Base-by-base conservation (phyloP, 2,329 filamentous ascomycete species). In the Penicillium sp. region DNA sequence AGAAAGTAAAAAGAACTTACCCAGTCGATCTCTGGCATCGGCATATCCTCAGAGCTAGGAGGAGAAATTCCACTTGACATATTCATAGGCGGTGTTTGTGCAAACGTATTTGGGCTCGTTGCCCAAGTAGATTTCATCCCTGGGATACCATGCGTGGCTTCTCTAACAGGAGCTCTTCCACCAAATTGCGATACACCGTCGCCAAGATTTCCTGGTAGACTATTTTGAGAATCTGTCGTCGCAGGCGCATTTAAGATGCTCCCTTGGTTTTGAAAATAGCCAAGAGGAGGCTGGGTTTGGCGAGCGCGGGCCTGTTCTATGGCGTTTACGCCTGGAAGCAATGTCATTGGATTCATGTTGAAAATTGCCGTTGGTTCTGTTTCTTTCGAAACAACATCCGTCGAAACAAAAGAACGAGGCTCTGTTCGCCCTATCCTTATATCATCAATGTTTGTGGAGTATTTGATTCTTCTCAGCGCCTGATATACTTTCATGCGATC, bases 11-110 rank as follows among this genome's bases (percentile, higher is more conserved):
- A 43, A 20, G 40, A 21, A 77, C 83, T 74, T 71, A 87, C 85
- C 85, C 85, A 88, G 62, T 89, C 84, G 61, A 88, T 83, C 56
- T 83, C 82, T 42, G 83, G 66, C 68, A 77, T 73, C 57, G 72
- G 61, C 24, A 71, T 55, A 62, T 67, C 58, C 54, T 66, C 62
- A 60, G 65, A 47, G 61, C 62, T 55, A 6, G 52, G 42, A 38
- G 56, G 47, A 33, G 61, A 55, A 18, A 30, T 38, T 23, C 54
- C 51, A 30, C 43, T 30, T 23, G 20, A 45, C n/a, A 45, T 23
- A 18, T 26, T 30, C 14, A 18, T 8, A 28, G 55, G 53, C 11
- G 62, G 46, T 16, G 62, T 59, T 20, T 54, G 52, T 16, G 59
- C 58, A 42, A 57, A 52, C 16, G 58, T 47, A 14, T 55, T 52